These are phyloP conservation scores for Pichia gijzeniarum DNA, from an alignment of 805 yeast species.

Conservation along the genomic window DNA sequence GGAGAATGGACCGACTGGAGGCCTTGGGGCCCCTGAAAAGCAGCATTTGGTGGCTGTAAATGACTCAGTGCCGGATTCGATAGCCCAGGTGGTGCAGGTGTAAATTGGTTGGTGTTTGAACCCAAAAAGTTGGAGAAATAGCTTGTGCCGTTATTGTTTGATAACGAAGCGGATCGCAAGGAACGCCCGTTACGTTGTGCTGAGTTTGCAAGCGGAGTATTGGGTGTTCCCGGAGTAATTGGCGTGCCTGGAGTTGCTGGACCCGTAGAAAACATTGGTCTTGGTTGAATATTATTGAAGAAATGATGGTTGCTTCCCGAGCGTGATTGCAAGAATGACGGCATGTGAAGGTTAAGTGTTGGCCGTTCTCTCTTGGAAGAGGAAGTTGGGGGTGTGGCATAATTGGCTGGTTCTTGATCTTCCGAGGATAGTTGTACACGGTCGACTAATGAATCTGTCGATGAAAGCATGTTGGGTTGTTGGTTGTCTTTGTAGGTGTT, in stretches of 20 bases:
- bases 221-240: slow-evolving; percentile 1
- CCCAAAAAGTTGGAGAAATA: not conserved
- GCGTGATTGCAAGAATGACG: slow-evolving; percentile 1
- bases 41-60: not conserved
- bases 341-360: slow-evolving; percentile 6
- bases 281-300: not conserved
- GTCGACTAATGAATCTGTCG: slow-evolving; percentile 32
- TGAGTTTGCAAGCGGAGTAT: slow-evolving; percentile 6
- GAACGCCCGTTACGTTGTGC: not conserved
- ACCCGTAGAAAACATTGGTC: slow-evolving; percentile 5
- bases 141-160: not conserved
- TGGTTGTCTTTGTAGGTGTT: not conserved
- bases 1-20: slow-evolving; percentile 1
- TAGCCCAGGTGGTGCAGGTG: too few relatives aligned
- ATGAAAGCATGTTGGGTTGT: slow-evolving; percentile 21
- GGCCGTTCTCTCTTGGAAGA: slow-evolving; percentile 1
- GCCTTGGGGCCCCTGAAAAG: not conserved
- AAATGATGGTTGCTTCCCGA: not conserved
- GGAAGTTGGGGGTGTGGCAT: too few relatives aligned
- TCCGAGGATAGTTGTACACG: slow-evolving; percentile 18
- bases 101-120: too few relatives aligned
- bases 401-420: too few relatives aligned
- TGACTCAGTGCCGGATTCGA: slow-evolving; percentile 4
- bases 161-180: slow-evolving; percentile 1
- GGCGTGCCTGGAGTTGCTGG: slow-evolving; percentile 7